These are phyloP conservation scores for Dictyostelium brefeldianum DNA, from an alignment of 78 protist genomes.

Conservation along the genomic window DNA sequence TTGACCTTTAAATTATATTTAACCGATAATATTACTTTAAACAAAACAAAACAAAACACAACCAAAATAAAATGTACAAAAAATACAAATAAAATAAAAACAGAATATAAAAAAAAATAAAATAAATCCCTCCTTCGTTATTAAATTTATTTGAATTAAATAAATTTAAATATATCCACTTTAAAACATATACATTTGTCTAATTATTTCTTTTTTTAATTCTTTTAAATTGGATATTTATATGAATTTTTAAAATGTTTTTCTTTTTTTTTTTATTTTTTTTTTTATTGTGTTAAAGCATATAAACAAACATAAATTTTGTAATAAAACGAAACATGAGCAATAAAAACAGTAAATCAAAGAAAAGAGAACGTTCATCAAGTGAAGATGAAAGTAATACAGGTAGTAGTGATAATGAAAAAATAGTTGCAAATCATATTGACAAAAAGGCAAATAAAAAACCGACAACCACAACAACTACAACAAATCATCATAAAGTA, in stretches of 20 bases:
- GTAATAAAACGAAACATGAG: background rate
- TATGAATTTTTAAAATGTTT: too few relatives aligned
- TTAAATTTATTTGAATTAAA: background rate
- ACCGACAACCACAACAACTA: constrained; percentile 3
- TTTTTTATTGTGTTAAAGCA: too few relatives aligned
- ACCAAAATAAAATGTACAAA: background rate
- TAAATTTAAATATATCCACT: too few relatives aligned
- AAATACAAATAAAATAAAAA: background rate
- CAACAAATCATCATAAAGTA: background rate
- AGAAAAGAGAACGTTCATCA: background rate
- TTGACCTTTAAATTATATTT: too few relatives aligned
- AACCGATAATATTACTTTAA: background rate
- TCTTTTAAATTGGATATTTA: too few relatives aligned
- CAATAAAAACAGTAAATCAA: background rate
- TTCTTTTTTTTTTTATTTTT: background rate
- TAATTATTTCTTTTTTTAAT: too few relatives aligned
- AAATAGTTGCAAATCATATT: background rate
- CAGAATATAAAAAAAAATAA: too few relatives aligned
- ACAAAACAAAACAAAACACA: background rate
- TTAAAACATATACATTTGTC: too few relatives aligned
- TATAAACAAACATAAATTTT: too few relatives aligned
- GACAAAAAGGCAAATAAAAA: background rate
- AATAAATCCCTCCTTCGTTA: too few relatives aligned
- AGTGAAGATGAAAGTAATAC: background rate
- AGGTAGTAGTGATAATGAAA: background rate